Base-by-base conservation (phyloP, 805 yeast genomes). In the Candida nitratophila region DNA sequence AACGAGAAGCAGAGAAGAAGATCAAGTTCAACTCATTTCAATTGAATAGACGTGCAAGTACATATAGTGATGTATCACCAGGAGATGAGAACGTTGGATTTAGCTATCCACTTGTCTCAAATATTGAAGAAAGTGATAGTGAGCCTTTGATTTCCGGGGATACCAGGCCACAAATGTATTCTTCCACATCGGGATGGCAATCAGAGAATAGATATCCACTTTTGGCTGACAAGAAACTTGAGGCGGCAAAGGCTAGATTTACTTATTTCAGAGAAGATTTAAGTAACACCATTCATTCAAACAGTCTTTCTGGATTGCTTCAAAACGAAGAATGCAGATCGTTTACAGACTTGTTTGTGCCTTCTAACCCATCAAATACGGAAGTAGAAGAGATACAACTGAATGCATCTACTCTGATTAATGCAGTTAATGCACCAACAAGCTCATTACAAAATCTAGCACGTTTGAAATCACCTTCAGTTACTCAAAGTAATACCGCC, bases 251-350 rank as follows among this genome's bases (percentile, higher is more conserved):
- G 48, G 81, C 79, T 59, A 70, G 98, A 50, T 91, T 86, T 67
- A 88, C 98, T 0, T 91, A 91, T 58, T 91, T 93, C 64, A 73
- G 98, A 51, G 96, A 89, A 50, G 95, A 88, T 55, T 63, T 91
- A 51, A 85, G 83, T 15, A 79, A 88, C n/a, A 90, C 98, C 0
- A 78, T 90, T 21, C 97, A 90, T 62, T 79, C 96, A 0, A 88
- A 96, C 2, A 82, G 86, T 5, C 82, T 90, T 22, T 83, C 95
- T 3, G 96, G 96, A 0, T 67, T 90, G 20, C 57, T 84, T 31
- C 82, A 79, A 53, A 56, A 55, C 32, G 62, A 56, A 3, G 77
- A 79, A 1, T 80, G 74, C 12, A 80, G 76, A 52, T 66, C 73
- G 3, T 82, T 82, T 57, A 74, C 71, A 5, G 86, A 83, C 48